Conservation (phyloP, 1,284 basidiomycete genomes). For the Apiotrichum mycotoxinovorans region DNA sequence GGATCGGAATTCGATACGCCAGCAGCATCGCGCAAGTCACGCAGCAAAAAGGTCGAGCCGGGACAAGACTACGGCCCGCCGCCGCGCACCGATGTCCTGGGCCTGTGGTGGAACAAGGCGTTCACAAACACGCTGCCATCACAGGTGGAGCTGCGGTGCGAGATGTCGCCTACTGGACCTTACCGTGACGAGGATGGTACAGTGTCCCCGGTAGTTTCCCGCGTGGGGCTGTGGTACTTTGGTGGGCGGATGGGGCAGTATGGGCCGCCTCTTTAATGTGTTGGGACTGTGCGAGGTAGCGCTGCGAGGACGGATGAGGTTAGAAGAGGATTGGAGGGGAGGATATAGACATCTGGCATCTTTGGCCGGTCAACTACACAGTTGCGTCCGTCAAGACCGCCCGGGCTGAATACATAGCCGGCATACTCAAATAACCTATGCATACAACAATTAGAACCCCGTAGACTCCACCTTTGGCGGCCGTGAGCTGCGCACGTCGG, state of each 20-base stretch:
- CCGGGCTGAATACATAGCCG: too few species aligned
- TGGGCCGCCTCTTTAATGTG: slow-evolving; percentile 2
- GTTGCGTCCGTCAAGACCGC: too few species aligned
- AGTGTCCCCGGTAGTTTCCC: background rate
- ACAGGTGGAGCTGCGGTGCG: slow-evolving; percentile 10
- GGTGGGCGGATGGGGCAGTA: slow-evolving; percentile 14
- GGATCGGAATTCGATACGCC: background rate
- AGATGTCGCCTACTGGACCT: background rate
- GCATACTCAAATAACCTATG: too few species aligned
- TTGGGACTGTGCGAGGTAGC: too few species aligned
- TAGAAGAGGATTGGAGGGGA: too few species aligned
- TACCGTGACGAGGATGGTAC: background rate
- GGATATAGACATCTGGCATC: too few species aligned
- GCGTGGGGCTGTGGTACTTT: slow-evolving; percentile 15
- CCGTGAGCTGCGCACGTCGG: slow-evolving; percentile 32
- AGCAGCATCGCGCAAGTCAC: too few species aligned
- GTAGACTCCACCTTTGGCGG: slow-evolving; percentile 31
- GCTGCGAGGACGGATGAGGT: too few species aligned
- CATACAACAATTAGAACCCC: slow-evolving; percentile 16
- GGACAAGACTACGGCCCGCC: background rate
- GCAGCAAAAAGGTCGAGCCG: too few species aligned
- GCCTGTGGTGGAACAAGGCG: slow-evolving; percentile 17
- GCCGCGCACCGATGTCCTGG: background rate
- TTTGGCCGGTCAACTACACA: too few species aligned
- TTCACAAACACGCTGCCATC: background rate